Percentiles rank a stretch among this genome's conserved stretches.
Evolutionary conservation across 2,329 filamentous ascomycete genomes (phyloP).

Genomic region (Penicillium olsonii): DNA sequence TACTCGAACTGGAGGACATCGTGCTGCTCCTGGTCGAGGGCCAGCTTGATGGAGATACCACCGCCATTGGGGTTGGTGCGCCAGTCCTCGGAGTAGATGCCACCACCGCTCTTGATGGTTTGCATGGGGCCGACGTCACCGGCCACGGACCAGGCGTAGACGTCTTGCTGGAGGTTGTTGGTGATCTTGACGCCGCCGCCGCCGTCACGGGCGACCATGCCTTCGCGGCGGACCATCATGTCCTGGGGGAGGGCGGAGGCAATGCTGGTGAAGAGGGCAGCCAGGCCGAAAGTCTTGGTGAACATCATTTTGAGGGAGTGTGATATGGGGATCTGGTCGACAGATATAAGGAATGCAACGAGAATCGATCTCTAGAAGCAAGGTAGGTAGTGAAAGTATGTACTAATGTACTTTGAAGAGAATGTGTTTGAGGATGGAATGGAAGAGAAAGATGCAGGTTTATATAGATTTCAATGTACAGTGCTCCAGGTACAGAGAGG

Average conservation of each 20-base stretch:
- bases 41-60: constrained; percentile 46
- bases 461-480: constrained; percentile 22
- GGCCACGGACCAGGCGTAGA: constrained; percentile 46
- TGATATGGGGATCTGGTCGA: constrained; percentile 22
- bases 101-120: constrained; percentile 35
- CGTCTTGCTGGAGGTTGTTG: constrained; percentile 39
- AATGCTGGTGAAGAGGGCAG: constrained; percentile 35
- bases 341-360: constrained; percentile 26
- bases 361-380: constrained; percentile 27
- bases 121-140: constrained; percentile 37
- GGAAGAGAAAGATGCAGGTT: constrained; percentile 12
- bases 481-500: background rate
- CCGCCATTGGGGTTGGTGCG: constrained; percentile 40
- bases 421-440: constrained; percentile 14
- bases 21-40: constrained; percentile 30
- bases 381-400: constrained; percentile 22
- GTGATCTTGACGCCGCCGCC: constrained; percentile 37
- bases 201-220: constrained; percentile 17
- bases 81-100: constrained; percentile 38
- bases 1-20: constrained; percentile 48
- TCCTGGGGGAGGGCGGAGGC: constrained; percentile 32
- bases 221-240: constrained; percentile 27
- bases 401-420: constrained; percentile 17
- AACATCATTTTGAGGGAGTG: constrained; percentile 36
- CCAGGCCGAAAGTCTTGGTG: constrained; percentile 37